Base-by-base conservation (phyloP, 768 basidiomycete species). In the Leccinellum rugosiceps region DNA sequence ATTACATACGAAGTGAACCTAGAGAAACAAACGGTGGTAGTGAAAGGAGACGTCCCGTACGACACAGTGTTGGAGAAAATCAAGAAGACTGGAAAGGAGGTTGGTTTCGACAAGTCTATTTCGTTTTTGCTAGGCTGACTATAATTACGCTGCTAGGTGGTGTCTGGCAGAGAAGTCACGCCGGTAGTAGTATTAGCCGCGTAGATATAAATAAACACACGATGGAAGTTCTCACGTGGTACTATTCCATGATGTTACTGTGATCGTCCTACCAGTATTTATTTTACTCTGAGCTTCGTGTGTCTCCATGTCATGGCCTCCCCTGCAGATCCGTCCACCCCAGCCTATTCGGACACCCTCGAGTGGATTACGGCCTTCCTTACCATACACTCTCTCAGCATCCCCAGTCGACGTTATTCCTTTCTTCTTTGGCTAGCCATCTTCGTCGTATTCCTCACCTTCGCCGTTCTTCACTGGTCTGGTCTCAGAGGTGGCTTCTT, bases 51-150 rank as follows among this genome's bases (percentile, higher is more conserved):
- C 3, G 76, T 83, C 10, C 64, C 79, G 17, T 90, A 88, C 69
- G 89, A 92, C 0, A 77, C 78, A 3, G 76, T 93, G 47, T 72
- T 83, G 13, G 85, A 76, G 52, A 89, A 79, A 77, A 92, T 96
- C 68, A 83, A 84, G 80, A 95, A 94, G 83, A 96, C 93, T 10
- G 94, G 94, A 61, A 94, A 94, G 75, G 82, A 90, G 86, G 92
- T 91, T 14, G 11, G 30, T 14, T 19, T 23, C 21, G 14, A 19
- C 1, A 2, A 30, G 7, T 43, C 23, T 3, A 23, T 5, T 5
- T 28, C 6, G 7, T 9, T 34, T 6, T 44, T 47, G 28, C 44
- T 55, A 38, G 64, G 7, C 43, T 4, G 11, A 6, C 8, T 4
- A 5, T 28, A 1, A 28, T 6, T 9, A 1, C 23, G 0, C 23